Evolutionary conservation across 345 rosid species (phyloP).

Genomic region (Durio zibethinus): DNA sequence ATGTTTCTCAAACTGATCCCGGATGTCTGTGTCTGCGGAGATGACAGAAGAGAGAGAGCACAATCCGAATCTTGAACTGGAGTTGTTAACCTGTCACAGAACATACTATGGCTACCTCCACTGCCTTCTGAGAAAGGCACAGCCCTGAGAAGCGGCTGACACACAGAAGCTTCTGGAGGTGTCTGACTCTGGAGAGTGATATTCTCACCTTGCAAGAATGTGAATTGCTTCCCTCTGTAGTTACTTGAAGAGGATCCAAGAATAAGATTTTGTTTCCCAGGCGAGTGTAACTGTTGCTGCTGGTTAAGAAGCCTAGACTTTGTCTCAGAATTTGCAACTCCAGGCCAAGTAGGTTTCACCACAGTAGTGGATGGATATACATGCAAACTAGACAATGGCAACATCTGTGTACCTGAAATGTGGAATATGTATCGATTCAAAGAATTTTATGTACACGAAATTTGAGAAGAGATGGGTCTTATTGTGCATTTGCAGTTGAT

Average conservation of each 20-base stretch:
- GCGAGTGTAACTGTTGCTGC: slow-evolving; percentile 11
- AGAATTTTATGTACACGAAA: background rate
- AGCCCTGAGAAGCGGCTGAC: slow-evolving; percentile 24
- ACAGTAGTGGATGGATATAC: slow-evolving; percentile 29
- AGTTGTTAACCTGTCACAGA: slow-evolving; percentile 22
- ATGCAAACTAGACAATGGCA: slow-evolving; percentile 41
- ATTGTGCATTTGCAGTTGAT: background rate
- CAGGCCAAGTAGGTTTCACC: slow-evolving; percentile 39
- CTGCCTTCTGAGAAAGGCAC: slow-evolving; percentile 17
- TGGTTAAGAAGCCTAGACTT: slow-evolving; percentile 26
- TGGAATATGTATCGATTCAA: background rate
- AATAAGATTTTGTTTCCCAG: slow-evolving; percentile 8
- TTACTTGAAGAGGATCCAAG: slow-evolving; percentile 31
- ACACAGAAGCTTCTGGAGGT: slow-evolving; percentile 25
- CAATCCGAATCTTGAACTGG: slow-evolving; percentile 29
- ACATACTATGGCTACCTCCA: slow-evolving; percentile 34
- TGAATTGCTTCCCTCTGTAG: slow-evolving; percentile 35
- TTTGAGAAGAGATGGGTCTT: background rate
- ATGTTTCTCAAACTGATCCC: slow-evolving; percentile 23
- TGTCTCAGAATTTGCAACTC: slow-evolving; percentile 25
- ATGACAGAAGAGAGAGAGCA: slow-evolving; percentile 95
- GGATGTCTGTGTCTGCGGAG: slow-evolving; percentile 30
- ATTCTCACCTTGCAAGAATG: slow-evolving; percentile 30
- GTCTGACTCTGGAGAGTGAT: slow-evolving; percentile 19
- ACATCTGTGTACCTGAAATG: slow-evolving; percentile 38